phyloP scores from a whole-genome alignment of 768 basidiomycete genomes.

The button mushroom (Agaricus bisporus) region DNA sequence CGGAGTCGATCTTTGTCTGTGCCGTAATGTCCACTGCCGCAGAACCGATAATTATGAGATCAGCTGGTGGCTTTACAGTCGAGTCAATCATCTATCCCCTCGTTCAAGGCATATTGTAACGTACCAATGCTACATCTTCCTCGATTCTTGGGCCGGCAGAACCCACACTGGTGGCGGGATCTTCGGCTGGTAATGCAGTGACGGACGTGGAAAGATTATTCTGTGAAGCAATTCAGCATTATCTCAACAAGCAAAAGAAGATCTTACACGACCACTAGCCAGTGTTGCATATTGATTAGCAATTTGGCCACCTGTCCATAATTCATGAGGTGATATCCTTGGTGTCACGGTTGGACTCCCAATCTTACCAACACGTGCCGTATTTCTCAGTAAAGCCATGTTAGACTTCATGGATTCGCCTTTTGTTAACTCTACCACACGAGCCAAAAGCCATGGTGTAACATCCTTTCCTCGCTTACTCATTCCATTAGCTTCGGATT shows the following conservation, averaged over 20 bases:
- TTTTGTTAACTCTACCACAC: conserved; percentile 74
- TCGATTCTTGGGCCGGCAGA: neutral
- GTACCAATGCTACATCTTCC: conserved; percentile 5
- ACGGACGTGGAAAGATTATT: neutral
- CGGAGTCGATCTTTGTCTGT: conserved; percentile 26
- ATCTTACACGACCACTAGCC: conserved; percentile 22
- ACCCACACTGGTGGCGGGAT: neutral
- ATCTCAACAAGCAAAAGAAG: neutral
- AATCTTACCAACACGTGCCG: conserved; percentile 67
- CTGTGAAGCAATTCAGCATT: neutral
- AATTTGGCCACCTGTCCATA: conserved; percentile 60
- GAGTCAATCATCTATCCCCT: neutral
- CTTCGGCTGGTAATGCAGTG: neutral
- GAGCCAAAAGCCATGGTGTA: conserved; percentile 88
- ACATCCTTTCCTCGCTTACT: conserved; percentile 81
- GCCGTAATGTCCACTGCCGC: conserved; percentile 89
- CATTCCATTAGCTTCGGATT: conserved; percentile 78
- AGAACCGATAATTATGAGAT: conserved; percentile 73
- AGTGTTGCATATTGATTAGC: conserved; percentile 70
- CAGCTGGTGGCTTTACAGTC: conserved; percentile 26
- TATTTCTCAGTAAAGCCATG: conserved; percentile 85
- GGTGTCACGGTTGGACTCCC: neutral
- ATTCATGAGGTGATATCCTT: neutral
- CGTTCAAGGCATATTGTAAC: neutral
- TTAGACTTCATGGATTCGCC: conserved; percentile 74